A percentile compares a stretch with the other conserved stretches of the same genome.
phyloP scores from a whole-genome alignment of 1,284 basidiomycete species.

The Inonotus obliquus region DNA sequence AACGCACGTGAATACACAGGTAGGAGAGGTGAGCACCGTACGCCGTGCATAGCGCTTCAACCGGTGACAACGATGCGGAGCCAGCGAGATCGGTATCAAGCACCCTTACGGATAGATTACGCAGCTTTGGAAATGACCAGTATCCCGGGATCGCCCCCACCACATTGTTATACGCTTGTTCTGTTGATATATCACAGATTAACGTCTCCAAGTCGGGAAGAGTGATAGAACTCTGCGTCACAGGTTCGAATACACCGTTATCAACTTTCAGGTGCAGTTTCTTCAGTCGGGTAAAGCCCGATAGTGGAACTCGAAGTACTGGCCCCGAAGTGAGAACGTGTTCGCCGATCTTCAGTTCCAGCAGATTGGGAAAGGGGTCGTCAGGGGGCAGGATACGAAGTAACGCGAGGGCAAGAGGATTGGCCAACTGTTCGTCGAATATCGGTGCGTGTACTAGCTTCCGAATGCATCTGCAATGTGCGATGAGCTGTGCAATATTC shows the following conservation, averaged over 20 bases:
- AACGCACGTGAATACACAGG: background rate
- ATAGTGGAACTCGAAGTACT: background rate
- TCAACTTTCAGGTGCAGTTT: constrained; percentile 3
- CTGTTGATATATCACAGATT: background rate
- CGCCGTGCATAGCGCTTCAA: background rate
- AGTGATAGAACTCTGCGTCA: background rate
- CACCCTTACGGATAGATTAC: background rate
- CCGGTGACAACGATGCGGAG: background rate
- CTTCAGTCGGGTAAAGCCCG: background rate
- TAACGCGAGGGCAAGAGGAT: background rate
- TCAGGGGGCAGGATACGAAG: background rate
- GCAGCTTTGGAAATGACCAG: constrained; percentile 8
- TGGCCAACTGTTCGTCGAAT: background rate
- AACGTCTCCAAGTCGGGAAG: constrained; percentile 5
- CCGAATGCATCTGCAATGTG: background rate
- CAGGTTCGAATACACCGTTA: background rate
- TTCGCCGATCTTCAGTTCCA: background rate
- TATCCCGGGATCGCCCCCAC: background rate
- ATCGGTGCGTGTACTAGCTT: background rate
- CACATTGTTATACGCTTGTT: background rate
- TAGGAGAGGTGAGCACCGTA: constrained; percentile 2
- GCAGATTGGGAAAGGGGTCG: background rate
- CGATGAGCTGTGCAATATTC: background rate
- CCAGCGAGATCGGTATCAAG: background rate
- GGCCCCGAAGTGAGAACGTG: background rate